Conservation (phyloP, 495 filamentous ascomycete species). For the Penicillium steckii region DNA sequence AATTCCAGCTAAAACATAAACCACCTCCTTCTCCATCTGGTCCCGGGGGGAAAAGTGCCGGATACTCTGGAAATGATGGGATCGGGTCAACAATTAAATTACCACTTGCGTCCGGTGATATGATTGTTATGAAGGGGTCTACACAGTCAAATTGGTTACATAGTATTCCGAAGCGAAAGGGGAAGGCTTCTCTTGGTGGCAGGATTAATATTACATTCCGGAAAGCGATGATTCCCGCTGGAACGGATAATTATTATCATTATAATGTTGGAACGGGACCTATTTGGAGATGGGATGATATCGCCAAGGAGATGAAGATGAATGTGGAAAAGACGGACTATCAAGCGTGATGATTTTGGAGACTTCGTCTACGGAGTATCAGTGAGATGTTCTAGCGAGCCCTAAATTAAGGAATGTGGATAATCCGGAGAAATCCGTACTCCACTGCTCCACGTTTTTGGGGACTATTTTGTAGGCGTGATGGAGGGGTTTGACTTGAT, state of each 20-base stretch:
- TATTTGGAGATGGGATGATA: slow-evolving; percentile 61
- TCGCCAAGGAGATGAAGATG: slow-evolving; percentile 50
- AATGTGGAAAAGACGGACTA: background rate
- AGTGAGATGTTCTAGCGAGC: too few species aligned
- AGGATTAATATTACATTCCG: slow-evolving; percentile 77
- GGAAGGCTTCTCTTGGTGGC: slow-evolving; percentile 52
- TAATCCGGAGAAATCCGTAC: too few species aligned
- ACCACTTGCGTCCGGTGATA: slow-evolving; percentile 61
- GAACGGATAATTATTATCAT: slow-evolving; percentile 69
- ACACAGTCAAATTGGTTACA: slow-evolving; percentile 74
- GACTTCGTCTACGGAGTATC: too few species aligned
- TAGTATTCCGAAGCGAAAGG: slow-evolving; percentile 69
- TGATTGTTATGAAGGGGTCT: slow-evolving; percentile 67
- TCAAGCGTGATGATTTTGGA: too few species aligned
- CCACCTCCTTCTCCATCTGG: slow-evolving; percentile 19
- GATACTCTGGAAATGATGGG: slow-evolving; percentile 4
- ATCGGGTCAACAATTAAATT: slow-evolving; percentile 52
- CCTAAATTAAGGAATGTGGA: too few species aligned
- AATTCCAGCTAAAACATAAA: slow-evolving; percentile 74
- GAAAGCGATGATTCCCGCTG: slow-evolving; percentile 58
- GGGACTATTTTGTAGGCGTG: too few species aligned
- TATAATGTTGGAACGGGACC: slow-evolving; percentile 73
- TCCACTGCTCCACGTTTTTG: too few species aligned
- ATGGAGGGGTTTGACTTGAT: too few species aligned
- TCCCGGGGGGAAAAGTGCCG: background rate